A percentile compares a stretch with the other conserved stretches of the same genome.
These are phyloP conservation scores for Fusarium verrucosum DNA, from an alignment of 2,329 filamentous ascomycete species.

Conservation along the genomic window DNA sequence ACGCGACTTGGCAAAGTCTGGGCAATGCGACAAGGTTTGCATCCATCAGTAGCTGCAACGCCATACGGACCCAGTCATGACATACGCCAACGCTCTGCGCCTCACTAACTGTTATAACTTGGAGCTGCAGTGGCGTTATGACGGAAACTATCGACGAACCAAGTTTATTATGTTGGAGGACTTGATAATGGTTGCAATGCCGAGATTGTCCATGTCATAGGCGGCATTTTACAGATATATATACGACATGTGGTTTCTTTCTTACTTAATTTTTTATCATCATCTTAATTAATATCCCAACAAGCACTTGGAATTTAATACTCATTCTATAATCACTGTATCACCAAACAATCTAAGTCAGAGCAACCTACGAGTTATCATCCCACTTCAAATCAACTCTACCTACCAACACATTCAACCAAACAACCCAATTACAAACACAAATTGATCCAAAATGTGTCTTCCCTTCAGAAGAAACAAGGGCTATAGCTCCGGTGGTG, in stretches of 20 bases:
- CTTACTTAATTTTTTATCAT: background rate
- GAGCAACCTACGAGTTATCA: background rate
- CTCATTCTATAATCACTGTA: background rate
- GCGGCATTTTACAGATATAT: background rate
- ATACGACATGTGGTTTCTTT: background rate
- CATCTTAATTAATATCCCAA: background rate
- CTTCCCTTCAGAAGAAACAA: constrained; percentile 12
- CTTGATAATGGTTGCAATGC: background rate
- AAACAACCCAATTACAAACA: background rate
- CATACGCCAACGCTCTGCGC: constrained; percentile 19
- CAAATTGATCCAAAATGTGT: constrained; percentile 1
- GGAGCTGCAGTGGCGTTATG: constrained; percentile 14
- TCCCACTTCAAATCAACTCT: background rate
- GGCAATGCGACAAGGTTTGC: constrained; percentile 12
- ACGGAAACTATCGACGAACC: constrained; percentile 4
- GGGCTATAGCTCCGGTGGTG: background rate
- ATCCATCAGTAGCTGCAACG: constrained; percentile 7
- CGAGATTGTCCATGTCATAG: background rate
- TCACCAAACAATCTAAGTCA: background rate
- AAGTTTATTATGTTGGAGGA: background rate
- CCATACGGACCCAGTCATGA: background rate
- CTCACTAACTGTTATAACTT: background rate
- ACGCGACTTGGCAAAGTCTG: constrained; percentile 8
- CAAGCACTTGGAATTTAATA: background rate
- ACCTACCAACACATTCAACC: no score